These are phyloP conservation scores for Leishmania major DNA, from an alignment of 208 protist genomes.

Conservation along the genomic window DNA sequence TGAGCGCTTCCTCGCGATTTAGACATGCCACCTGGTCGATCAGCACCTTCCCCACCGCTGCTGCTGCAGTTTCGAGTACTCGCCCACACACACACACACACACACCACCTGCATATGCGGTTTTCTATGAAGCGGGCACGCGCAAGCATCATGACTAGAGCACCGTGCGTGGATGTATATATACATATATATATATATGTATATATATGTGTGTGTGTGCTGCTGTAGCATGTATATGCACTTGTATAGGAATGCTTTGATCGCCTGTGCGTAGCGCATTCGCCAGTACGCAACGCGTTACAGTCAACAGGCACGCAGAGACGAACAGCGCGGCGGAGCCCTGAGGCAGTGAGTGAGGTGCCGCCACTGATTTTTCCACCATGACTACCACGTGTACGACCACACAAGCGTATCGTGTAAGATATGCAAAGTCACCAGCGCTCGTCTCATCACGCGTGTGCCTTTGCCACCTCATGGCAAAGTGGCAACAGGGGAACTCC, in stretches of 20 bases:
- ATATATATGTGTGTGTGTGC: background rate
- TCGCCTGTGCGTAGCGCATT: background rate
- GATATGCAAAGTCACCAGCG: background rate
- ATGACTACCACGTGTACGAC: background rate
- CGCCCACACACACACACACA: background rate
- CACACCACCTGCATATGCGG: background rate
- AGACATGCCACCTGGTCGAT: background rate
- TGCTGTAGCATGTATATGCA: background rate
- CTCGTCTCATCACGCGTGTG: background rate
- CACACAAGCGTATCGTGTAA: background rate
- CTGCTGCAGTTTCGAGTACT: background rate
- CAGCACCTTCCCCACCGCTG: background rate
- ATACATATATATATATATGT: background rate
- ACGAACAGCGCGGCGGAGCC: too few relatives aligned
- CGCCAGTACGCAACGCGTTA: background rate
- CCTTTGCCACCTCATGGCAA: background rate
- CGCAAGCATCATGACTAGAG: background rate
- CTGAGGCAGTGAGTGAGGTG: too few relatives aligned
- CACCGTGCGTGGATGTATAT: background rate
- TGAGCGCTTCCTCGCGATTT: conserved; percentile 59
- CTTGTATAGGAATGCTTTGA: background rate
- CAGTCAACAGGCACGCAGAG: background rate
- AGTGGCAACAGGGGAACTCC: background rate
- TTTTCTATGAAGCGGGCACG: background rate
- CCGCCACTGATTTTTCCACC: too few relatives aligned